Conservation (phyloP, 2,329 filamentous ascomycete genomes). For the Colletotrichum sp. region DNA sequence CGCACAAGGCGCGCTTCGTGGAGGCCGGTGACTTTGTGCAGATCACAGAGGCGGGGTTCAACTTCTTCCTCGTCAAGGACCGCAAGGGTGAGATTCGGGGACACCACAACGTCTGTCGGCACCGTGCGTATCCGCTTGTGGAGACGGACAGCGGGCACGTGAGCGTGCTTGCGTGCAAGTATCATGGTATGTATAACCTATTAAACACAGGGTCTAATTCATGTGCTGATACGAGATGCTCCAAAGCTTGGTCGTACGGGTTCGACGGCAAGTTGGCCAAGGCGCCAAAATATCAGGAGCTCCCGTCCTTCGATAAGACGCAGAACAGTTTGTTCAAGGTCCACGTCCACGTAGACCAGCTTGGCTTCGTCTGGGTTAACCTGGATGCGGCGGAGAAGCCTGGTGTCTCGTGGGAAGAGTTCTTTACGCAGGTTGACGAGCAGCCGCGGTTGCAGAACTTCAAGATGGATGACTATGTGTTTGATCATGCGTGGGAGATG, state of each 20-base stretch:
- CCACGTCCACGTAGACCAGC: not conserved
- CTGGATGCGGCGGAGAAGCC: not conserved
- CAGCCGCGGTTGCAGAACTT: not conserved
- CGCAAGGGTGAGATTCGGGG: not conserved
- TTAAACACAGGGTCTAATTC: rapidly evolving
- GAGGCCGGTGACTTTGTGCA: conserved; percentile 24
- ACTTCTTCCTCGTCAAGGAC: not conserved
- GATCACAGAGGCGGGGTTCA: not conserved
- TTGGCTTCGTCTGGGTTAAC: not conserved
- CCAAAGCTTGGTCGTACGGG: not conserved
- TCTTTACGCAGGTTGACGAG: not conserved
- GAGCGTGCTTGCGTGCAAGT: not conserved
- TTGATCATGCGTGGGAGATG: not conserved
- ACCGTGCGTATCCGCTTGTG: not conserved
- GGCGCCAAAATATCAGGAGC: not conserved
- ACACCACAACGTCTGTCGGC: not conserved
- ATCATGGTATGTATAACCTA: not conserved
- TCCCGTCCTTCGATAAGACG: not conserved
- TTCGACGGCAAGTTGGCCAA: not conserved
- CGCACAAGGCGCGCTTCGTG: conserved; percentile 22
- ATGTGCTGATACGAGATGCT: rapidly evolving
- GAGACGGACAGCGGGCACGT: not conserved
- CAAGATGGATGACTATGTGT: not conserved
- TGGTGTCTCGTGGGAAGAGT: not conserved
- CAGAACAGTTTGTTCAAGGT: not conserved